These are phyloP conservation scores for Sphagnum magellanicum DNA, from an alignment of 228 moss, liverwort and hornwort species.

Conservation along the genomic window DNA sequence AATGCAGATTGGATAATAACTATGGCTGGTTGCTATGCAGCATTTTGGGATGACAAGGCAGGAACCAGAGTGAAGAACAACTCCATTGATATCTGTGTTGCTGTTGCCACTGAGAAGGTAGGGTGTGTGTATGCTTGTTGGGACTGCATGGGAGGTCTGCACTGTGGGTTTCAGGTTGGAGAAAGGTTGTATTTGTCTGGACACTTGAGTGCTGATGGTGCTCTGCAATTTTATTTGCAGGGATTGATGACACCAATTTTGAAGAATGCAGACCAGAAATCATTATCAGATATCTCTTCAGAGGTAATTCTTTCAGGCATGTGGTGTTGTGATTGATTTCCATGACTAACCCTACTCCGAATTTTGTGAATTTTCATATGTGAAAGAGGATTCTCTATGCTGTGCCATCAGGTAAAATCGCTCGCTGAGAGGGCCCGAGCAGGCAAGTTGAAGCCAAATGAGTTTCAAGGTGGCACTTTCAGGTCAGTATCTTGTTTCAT, in stretches of 20 bases:
- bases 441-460: conserved; percentile 87
- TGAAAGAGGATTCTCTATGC: not conserved
- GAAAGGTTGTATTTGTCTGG: not conserved
- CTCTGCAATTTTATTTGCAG: conserved; percentile 19
- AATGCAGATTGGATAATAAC: conserved; percentile 4
- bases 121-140: not conserved
- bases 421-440: conserved; percentile 81
- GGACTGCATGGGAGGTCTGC: conserved; percentile 1
- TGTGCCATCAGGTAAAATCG: conserved; percentile 60
- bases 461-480: conserved; percentile 99
- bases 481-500: conserved; percentile 39
- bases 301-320: conserved; percentile 42
- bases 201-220: not conserved
- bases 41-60: conserved; percentile 79
- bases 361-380: no score
- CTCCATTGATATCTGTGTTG: conserved; percentile 80
- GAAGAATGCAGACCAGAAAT: conserved; percentile 81
- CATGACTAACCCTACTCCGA: no score
- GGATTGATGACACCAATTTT: conserved; percentile 93
- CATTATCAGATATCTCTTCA: conserved; percentile 65
- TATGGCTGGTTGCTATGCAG: conserved; percentile 33
- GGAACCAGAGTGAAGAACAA: conserved; percentile 51
- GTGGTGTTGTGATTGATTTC: no score
- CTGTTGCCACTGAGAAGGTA: conserved; percentile 93
- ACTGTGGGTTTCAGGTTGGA: not conserved